Conservation (phyloP, 257 asterid genomes). For the Solanum appendiculatum region DNA sequence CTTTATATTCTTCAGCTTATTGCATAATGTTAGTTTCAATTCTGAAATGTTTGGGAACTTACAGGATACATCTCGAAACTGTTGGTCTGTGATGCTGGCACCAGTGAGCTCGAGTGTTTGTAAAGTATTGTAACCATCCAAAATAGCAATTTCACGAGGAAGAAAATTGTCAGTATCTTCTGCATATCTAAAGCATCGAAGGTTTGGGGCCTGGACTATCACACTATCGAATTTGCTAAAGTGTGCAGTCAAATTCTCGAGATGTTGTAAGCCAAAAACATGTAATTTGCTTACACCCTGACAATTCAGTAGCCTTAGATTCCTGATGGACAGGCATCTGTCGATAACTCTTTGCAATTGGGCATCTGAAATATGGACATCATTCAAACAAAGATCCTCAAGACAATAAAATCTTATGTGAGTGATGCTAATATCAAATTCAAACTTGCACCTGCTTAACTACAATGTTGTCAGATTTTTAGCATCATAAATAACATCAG, state of each 20-base stretch:
- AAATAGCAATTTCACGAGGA: too few species aligned
- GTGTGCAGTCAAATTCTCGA: not conserved
- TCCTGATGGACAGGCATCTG: not conserved
- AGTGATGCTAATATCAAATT: not conserved
- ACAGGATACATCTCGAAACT: too few species aligned
- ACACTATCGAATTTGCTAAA: not conserved
- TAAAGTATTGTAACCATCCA: too few species aligned
- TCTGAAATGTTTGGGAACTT: too few species aligned
- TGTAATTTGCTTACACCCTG: not conserved
- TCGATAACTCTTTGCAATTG: not conserved
- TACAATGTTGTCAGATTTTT: not conserved
- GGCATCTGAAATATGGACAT: not conserved
- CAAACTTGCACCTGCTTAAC: not conserved
- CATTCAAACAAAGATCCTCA: too few species aligned
- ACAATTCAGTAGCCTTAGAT: not conserved
- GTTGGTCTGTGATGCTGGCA: too few species aligned
- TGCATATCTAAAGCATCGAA: not conserved
- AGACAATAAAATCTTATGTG: not conserved
- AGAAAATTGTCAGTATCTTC: too few species aligned
- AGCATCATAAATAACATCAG: not conserved
- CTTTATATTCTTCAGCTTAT: too few species aligned
- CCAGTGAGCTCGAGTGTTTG: too few species aligned
- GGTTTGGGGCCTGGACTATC: not conserved
- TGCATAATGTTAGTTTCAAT: too few species aligned
- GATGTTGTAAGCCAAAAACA: not conserved